These are phyloP conservation scores for Dichotomopilus funicola DNA, from an alignment of 2,329 filamentous ascomycete species.

Conservation along the genomic window DNA sequence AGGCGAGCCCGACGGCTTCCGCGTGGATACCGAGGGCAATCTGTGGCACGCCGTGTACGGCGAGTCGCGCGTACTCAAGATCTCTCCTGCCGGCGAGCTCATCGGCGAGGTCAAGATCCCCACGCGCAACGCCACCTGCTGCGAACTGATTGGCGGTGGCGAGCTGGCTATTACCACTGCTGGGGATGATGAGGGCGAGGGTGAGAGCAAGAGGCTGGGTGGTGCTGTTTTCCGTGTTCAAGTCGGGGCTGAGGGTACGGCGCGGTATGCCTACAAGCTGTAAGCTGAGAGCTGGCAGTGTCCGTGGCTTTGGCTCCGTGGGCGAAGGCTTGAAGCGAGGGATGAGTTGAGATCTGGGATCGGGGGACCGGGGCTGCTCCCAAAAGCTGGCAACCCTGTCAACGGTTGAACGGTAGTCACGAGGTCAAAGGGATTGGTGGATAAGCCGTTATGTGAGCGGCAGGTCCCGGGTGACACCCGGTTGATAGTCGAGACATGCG, in stretches of 20 bases:
- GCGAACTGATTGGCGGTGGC: slow-evolving; percentile 68
- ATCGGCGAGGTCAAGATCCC: slow-evolving; percentile 70
- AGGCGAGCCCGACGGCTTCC: slow-evolving; percentile 76
- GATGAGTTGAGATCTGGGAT: too few relatives aligned
- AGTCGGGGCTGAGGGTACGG: slow-evolving; percentile 64
- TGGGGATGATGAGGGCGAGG: slow-evolving; percentile 56
- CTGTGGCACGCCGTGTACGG: slow-evolving; percentile 88
- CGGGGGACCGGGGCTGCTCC: too few relatives aligned
- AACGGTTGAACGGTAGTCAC: too few relatives aligned
- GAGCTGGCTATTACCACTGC: slow-evolving; percentile 76
- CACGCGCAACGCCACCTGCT: slow-evolving; percentile 74
- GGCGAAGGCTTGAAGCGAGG: too few relatives aligned
- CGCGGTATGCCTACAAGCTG: slow-evolving; percentile 52
- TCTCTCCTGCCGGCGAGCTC: slow-evolving; percentile 62
- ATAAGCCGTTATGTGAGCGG: too few relatives aligned
- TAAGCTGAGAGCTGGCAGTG: neutral
- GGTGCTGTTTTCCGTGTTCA: slow-evolving; percentile 72
- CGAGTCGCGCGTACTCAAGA: slow-evolving; percentile 65
- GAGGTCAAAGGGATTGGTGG: too few relatives aligned
- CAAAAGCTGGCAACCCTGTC: too few relatives aligned
- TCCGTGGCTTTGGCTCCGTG: too few relatives aligned
- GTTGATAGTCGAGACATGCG: too few relatives aligned
- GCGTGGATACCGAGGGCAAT: slow-evolving; percentile 75
- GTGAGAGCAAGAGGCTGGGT: slow-evolving; percentile 55
- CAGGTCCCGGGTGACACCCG: too few relatives aligned